Conservation (phyloP, 177 flowering plant genomes). For the Vitis hybrid region DNA sequence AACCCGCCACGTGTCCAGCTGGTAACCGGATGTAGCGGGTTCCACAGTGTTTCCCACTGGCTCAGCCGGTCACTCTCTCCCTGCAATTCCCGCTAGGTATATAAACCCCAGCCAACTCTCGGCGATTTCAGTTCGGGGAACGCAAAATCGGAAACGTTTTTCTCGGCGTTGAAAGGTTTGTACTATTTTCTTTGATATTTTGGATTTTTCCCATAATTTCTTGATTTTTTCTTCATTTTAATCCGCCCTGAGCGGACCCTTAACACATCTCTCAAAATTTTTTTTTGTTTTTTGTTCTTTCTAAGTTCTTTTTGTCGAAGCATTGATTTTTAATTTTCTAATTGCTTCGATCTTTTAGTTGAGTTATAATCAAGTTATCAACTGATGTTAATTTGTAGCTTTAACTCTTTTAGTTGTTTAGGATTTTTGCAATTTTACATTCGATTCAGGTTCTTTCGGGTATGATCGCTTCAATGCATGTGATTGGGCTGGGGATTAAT, state of each 20-base stretch:
- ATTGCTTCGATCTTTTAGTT: conserved; percentile 17
- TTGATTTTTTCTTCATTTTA: neutral
- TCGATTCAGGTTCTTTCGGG: conserved; percentile 5
- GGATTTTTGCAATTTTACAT: neutral
- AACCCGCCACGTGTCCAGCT: conserved; percentile 12
- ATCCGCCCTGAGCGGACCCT: conserved; percentile 7
- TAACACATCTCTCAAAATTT: neutral
- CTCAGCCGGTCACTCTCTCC: conserved; percentile 34
- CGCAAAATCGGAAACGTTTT: too few species aligned
- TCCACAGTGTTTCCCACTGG: conserved; percentile 21
- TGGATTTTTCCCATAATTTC: neutral
- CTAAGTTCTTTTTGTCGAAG: neutral
- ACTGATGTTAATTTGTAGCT: conserved; percentile 6
- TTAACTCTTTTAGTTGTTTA: neutral
- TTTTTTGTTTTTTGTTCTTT: neutral
- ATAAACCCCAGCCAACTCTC: conserved; percentile 16
- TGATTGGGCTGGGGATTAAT: neutral
- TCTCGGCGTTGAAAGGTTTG: conserved; percentile 19
- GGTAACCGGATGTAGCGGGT: conserved; percentile 27
- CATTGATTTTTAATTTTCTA: neutral
- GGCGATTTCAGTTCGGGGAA: neutral
- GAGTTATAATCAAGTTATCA: neutral
- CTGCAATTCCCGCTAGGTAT: conserved; percentile 45
- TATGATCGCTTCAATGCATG: conserved; percentile 9
- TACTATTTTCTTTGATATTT: neutral